Evolutionary conservation across 1,139 yeast genomes (phyloP).

Genomic region (Blastobotrys buckinghamii): DNA sequence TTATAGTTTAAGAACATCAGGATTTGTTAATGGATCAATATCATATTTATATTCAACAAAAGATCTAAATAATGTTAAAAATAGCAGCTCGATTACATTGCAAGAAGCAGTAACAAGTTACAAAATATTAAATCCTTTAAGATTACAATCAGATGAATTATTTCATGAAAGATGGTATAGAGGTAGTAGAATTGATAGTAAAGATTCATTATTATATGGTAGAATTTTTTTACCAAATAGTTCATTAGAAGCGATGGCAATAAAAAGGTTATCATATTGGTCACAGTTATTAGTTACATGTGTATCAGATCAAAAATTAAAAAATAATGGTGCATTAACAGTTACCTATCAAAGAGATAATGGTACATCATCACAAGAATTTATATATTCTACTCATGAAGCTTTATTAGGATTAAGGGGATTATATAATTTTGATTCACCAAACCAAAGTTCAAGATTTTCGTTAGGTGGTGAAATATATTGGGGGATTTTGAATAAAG

Average conservation of each 20-base stretch:
- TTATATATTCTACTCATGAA: constrained; percentile 83
- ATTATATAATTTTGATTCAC: constrained; percentile 58
- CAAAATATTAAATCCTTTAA: constrained; percentile 49
- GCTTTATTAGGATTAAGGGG: constrained; percentile 79
- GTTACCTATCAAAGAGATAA: constrained; percentile 65
- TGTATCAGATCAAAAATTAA: constrained; percentile 62
- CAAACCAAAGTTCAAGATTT: constrained; percentile 35
- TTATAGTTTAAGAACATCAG: constrained; percentile 62
- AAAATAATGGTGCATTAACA: constrained; percentile 55
- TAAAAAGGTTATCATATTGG: constrained; percentile 54
- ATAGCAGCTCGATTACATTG: constrained; percentile 52
- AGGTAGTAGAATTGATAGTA: constrained; percentile 31
- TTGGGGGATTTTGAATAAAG: constrained; percentile 79
- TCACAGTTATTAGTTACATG: constrained; percentile 70
- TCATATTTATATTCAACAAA: constrained; percentile 73
- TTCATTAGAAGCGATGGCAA: constrained; percentile 81
- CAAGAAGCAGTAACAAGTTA: constrained; percentile 81
- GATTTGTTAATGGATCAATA: constrained; percentile 71
- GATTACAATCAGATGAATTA: constrained; percentile 20
- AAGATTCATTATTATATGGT: constrained; percentile 56
- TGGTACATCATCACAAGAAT: constrained; percentile 64
- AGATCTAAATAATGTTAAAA: constrained; percentile 46
- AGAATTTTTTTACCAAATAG: constrained; percentile 85
- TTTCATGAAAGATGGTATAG: constrained; percentile 31
- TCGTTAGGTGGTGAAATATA: constrained; percentile 84